These are phyloP conservation scores for Ceratocystiopsis brevicomis DNA, from an alignment of 2,329 filamentous ascomycete genomes.

Conservation along the genomic window DNA sequence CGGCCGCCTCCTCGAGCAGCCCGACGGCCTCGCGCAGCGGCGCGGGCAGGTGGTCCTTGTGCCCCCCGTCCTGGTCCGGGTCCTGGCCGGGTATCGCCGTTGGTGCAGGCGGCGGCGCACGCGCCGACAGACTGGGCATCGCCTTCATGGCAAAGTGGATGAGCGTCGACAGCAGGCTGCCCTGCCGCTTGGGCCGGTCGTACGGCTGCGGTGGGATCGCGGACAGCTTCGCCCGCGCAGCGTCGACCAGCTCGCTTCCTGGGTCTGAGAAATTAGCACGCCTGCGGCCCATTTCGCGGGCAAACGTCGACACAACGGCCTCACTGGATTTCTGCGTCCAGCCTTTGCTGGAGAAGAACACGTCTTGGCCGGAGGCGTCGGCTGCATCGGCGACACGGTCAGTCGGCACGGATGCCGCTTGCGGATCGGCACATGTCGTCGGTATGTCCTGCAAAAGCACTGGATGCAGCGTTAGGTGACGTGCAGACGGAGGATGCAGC, in stretches of 20 bases:
- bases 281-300: too few relatives aligned
- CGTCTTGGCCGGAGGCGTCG: not conserved
- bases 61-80: conserved; percentile 15
- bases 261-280: not conserved
- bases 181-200: conserved; percentile 24
- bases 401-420: not conserved
- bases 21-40: conserved; percentile 31
- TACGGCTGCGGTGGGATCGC: conserved; percentile 28
- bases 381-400: too few relatives aligned
- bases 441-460: conserved; percentile 10
- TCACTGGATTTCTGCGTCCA: conserved; percentile 2
- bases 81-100: conserved; percentile 3
- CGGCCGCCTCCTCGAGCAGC: conserved; percentile 33
- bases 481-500: not conserved
- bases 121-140: conserved; percentile 30
- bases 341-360: conserved; percentile 2
- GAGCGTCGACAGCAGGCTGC: conserved; percentile 23
- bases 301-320: too few relatives aligned
- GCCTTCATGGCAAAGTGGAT: conserved; percentile 27
- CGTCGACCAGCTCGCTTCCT: conserved; percentile 35
- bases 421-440: conserved; percentile 3
- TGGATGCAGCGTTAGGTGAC: not conserved
- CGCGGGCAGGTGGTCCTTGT: conserved; percentile 18
- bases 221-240: conserved; percentile 29
- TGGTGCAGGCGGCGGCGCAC: conserved; percentile 19